phyloP scores from a whole-genome alignment of 2,329 filamentous ascomycete species.

The Cladosporium sp. region DNA sequence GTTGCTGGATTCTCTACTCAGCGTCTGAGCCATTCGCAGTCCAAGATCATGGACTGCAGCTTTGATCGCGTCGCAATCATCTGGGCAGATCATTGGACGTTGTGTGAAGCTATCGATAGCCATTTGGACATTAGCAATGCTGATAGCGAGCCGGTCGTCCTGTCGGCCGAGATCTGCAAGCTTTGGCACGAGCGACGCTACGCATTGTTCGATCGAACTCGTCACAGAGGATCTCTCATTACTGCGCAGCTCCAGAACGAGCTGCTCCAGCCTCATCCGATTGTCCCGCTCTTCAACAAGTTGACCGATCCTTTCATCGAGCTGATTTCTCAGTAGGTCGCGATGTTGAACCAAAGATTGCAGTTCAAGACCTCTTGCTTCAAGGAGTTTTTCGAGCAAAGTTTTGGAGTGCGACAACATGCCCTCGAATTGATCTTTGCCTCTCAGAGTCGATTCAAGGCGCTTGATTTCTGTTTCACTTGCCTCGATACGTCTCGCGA shows the following conservation, averaged over 20 bases:
- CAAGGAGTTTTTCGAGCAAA: neutral
- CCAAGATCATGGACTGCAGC: neutral
- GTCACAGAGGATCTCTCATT: neutral
- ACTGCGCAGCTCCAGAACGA: neutral
- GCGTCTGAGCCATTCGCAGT: neutral
- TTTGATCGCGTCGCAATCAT: neutral
- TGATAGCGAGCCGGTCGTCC: neutral
- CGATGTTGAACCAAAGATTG: conserved; percentile 3
- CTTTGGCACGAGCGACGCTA: neutral
- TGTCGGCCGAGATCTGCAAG: neutral
- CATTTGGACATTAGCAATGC: neutral
- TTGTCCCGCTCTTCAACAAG: conserved; percentile 7
- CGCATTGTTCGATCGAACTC: neutral
- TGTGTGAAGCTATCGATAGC: neutral
- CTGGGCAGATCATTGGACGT: neutral
- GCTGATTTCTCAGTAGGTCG: neutral
- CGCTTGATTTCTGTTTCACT: conserved; percentile 3
- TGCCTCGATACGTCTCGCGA: neutral
- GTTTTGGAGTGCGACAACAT: neutral
- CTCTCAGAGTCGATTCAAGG: neutral
- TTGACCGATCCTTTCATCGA: conserved; percentile 7
- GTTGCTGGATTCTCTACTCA: neutral
- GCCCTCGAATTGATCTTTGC: neutral
- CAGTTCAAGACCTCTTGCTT: conserved; percentile 2
- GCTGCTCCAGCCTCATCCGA: conserved; percentile 1